Evolutionary conservation across 306 rosid genomes (phyloP), one percentile per base, ranked within the genome.

Genomic region (Trichosanthes truncata): DNA sequence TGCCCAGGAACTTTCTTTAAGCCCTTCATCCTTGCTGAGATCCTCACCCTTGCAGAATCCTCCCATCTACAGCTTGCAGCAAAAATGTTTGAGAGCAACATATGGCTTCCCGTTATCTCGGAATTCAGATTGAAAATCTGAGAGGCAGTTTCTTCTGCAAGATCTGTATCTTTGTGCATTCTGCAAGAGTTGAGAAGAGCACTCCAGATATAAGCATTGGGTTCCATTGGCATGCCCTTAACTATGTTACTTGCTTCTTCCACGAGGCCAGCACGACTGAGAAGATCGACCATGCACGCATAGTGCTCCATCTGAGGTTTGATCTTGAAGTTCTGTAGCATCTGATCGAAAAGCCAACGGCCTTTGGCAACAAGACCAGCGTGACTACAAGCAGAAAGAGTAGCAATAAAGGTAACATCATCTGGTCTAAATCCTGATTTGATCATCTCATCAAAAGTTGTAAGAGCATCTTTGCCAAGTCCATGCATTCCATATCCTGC

Each of bases 351-450:
- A 55, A 89, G 76, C 79, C 77, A 78, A 48, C 87, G 84, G 18
- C 97, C 97, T 51, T 84, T 88, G 0, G 38, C 75, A 69, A 94
- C 89, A 38, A 92, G 85, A 81, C 97, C 96, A 15, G 89, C 86
- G 81, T 90, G 97, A 80, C 97, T 89, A 79, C 98, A 94, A 48
- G 97, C 97, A 61, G 96, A 90, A 74, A 94, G 90, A 84, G 87
- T 83, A 53, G 87, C 85, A 55, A 92, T 85, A 57, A 92, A 90
- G 76, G 97, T 87, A 79, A 94, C 78, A 21, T 82, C 82, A 82
- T 94, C 96, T 56, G 98, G 98, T 79, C 78, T 81, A 29, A 84
- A 36, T 80, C 90, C 92, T 0, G 84, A 78, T 80, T 80, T 76
- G 25, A 86, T 83, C 96, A 92, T 88, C 84, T 79, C 80, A 80